Evolutionary conservation across 805 yeast species (phyloP), one percentile per base, ranked within the genome.

Genomic region (Barnettozyma vustinii): DNA sequence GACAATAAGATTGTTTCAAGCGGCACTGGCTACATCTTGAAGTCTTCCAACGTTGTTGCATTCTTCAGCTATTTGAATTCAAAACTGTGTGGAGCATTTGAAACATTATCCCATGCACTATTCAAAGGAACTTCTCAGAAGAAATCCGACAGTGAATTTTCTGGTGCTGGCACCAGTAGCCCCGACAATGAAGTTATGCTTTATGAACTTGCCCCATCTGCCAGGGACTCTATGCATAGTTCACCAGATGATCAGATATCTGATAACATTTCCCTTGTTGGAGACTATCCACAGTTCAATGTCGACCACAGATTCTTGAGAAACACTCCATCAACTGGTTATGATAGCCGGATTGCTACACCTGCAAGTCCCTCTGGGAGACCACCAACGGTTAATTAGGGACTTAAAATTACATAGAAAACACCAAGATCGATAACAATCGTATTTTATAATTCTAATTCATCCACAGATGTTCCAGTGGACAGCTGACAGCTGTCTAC

Each of bases 221-320:
- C 19, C n/a, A 33, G 42, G 35, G 39, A n/a, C 27, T 43, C 47
- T 8, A 35, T 39, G 36, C 32, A 20, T 23, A 37, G 43, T 36
- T 16, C 40, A 35, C 9, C 48, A 37, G 32, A 42, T 6, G 44
- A 37, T 18, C 47, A 27, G 26, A 41, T 46, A 1, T 46, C 49
- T 6, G 47, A 48, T 10, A 40, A 45, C 19, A 25, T 57, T 10
- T 56, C 62, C 16, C 43, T 57, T 3, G 55, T 58, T 9, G 62
- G 57, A 6, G 57, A 54, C 13, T 56, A 59, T 43, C 64, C 63
- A 3, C 54, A 57, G 25, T 60, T 59, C 41, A 57, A 60, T 19
- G 53, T 60, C 16, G 63, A 60, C 32, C 62, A 58, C 39, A 40
- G 63, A 30, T 60, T 54, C 35, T 27, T 60, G 13, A 50, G 64